Base-by-base conservation (phyloP, 176 grass and related monocot species). In the Oryza glaberrima region DNA sequence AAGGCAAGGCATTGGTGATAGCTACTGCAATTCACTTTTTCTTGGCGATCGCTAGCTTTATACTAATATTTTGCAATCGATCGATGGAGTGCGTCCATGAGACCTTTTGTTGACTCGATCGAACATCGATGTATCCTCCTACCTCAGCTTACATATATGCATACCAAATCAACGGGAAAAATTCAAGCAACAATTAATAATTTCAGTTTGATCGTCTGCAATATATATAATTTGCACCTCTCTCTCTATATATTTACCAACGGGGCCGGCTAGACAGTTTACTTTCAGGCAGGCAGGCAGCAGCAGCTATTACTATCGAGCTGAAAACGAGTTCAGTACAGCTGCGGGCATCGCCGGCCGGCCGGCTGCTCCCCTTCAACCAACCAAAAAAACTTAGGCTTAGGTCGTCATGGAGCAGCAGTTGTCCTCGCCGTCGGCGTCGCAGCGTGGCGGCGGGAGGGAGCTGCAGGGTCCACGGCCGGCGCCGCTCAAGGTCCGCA, bases 391-490 rank as follows among this genome's bases (percentile, higher is more conserved):
- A 40, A 7, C 38, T 40, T 40, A 36, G 35, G 35, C 35, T 36
- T 4, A 36, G 36, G 1, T 58, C 51, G 51, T 19, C 54, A 58
- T 58, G 54, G 54, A 58, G 87, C 75, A 81, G 72, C 43, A 22
- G 2, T 32, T 32, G 30, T 11, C 67, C 35, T 36, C 35, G 0
- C 44, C 70, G 14, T 69, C 82, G 10, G 69, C 88, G 16, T 32
- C 68, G 11, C 88, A 77, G 41, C 78, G 30, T 34, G 40, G 70
- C 15, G 49, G 52, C 77, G 40, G 70, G 11, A 72, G 73, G 15
- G 85, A 93, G 88, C 81, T 94, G 28, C 90, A 92, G 51, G 90
- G 87, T n/a, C 79, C 82, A 7, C 87, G 92, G 2, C 90, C 90
- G 54, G 10, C 86, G 13, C 85, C 90, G 75, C 90, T 94, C 38